Evolutionary conservation across 352 stramenopile genomes (phyloP).

Genomic region (Globisporangium uncinulatum): DNA sequence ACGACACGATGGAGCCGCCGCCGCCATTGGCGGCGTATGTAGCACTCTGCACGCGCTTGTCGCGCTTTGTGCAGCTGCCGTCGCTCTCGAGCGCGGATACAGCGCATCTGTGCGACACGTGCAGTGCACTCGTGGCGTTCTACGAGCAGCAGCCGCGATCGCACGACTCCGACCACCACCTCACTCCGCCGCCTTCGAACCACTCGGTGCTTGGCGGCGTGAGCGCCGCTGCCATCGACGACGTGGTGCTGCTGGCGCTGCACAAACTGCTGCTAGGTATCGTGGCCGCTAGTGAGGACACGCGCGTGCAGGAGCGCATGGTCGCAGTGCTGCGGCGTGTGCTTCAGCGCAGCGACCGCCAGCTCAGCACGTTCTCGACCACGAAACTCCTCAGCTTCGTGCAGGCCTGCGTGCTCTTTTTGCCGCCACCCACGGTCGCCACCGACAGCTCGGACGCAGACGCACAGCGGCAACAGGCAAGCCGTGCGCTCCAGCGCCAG

Average conservation of each 20-base stretch:
- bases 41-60: slow-evolving; percentile 60
- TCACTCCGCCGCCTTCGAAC: neutral
- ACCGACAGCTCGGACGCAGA: neutral
- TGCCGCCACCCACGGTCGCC: slow-evolving; percentile 34
- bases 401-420: slow-evolving; percentile 48
- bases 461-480: neutral
- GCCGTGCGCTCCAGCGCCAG: slow-evolving; percentile 17
- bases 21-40: slow-evolving; percentile 36
- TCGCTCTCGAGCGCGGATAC: slow-evolving; percentile 11
- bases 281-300: slow-evolving; percentile 18
- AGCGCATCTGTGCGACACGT: slow-evolving; percentile 17
- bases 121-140: slow-evolving; percentile 24
- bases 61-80: slow-evolving; percentile 42
- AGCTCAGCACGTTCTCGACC: slow-evolving; percentile 16
- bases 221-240: slow-evolving; percentile 37
- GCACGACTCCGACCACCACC: neutral
- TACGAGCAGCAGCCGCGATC: slow-evolving; percentile 8
- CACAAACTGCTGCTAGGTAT: slow-evolving; percentile 40
- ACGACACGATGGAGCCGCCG: slow-evolving; percentile 1
- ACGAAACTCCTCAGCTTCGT: slow-evolving; percentile 33
- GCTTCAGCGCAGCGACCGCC: slow-evolving; percentile 24
- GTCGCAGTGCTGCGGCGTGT: slow-evolving; percentile 28
- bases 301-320: slow-evolving; percentile 23
- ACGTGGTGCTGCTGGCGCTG: slow-evolving; percentile 59
- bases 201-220: slow-evolving; percentile 10